A percentile compares a stretch with the other conserved stretches of the same genome.
Evolutionary conservation across 257 asterid genomes (phyloP).

Genomic region (Solanum pimpinellifolium): DNA sequence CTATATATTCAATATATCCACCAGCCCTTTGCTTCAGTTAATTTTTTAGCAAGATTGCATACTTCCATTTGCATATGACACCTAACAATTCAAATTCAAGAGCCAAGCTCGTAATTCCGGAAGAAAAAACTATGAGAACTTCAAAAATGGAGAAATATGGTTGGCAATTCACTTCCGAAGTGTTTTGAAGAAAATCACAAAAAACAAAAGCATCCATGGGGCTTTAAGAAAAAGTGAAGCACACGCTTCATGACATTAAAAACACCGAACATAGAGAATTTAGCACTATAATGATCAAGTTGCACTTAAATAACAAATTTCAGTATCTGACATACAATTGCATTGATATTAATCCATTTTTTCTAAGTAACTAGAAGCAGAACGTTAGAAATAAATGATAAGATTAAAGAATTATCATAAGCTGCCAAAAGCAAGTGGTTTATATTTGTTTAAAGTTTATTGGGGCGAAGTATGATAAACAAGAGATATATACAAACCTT

Average conservation of each 20-base stretch:
- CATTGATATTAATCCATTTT: neutral
- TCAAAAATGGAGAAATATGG: neutral
- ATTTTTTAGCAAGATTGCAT: neutral
- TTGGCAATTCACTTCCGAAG: neutral
- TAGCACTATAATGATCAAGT: neutral
- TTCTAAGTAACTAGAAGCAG: neutral
- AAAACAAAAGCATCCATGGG: neutral
- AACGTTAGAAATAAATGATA: neutral
- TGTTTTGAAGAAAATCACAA: neutral
- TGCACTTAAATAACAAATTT: neutral
- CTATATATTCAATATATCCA: neutral
- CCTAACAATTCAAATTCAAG: neutral
- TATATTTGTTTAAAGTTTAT: neutral
- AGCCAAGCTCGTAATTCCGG: neutral
- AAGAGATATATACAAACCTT: constrained; percentile 35
- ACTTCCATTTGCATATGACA: neutral
- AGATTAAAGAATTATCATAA: neutral
- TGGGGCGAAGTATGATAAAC: neutral
- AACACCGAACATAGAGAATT: neutral
- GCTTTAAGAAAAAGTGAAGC: neutral
- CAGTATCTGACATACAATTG: neutral
- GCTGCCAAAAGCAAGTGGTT: neutral
- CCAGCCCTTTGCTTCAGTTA: neutral
- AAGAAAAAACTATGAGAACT: neutral
- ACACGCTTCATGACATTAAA: neutral